Conservation (phyloP, 768 basidiomycete species). For the Galerina sulciceps region DNA sequence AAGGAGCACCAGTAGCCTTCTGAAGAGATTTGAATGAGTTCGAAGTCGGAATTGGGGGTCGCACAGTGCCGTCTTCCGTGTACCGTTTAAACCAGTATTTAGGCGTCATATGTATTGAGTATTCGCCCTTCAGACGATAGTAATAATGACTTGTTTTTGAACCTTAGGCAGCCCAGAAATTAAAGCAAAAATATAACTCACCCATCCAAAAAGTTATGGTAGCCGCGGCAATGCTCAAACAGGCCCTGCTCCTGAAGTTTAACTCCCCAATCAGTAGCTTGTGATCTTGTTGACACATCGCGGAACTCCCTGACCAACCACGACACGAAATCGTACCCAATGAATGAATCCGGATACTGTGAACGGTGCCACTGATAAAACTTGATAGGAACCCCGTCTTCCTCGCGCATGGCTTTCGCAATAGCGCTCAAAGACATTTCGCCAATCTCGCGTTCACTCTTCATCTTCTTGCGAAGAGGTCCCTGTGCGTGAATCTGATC, state of each 20-base stretch:
- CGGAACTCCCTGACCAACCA: slow-evolving; percentile 94
- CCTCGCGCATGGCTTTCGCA: slow-evolving; percentile 85
- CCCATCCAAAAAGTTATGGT: slow-evolving; percentile 90
- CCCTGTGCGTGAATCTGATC: slow-evolving; percentile 80
- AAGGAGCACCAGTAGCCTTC: slow-evolving; percentile 24
- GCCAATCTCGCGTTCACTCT: slow-evolving; percentile 72
- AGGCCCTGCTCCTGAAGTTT: slow-evolving; percentile 81
- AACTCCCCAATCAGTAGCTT: slow-evolving; percentile 79
- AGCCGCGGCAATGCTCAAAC: slow-evolving; percentile 80
- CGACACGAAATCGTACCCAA: slow-evolving; percentile 85
- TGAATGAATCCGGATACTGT: slow-evolving; percentile 82
- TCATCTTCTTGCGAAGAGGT: slow-evolving; percentile 79
- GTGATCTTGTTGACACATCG: slow-evolving; percentile 82
- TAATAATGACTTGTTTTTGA: slow-evolving; percentile 73
- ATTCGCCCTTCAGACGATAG: slow-evolving; percentile 82
- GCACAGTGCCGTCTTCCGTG: slow-evolving; percentile 43
- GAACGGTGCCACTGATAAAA: slow-evolving; percentile 82
- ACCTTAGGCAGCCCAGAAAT: background rate
- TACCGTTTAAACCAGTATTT: slow-evolving; percentile 69
- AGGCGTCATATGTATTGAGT: slow-evolving; percentile 70
- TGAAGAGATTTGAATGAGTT: slow-evolving; percentile 10
- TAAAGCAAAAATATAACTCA: slow-evolving; percentile 34
- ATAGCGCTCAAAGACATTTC: slow-evolving; percentile 68
- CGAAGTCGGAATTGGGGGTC: slow-evolving; percentile 10
- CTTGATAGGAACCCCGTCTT: slow-evolving; percentile 83